Conservation (phyloP, 2,329 filamentous ascomycete genomes). For the Sclerotinia borealis region DNA sequence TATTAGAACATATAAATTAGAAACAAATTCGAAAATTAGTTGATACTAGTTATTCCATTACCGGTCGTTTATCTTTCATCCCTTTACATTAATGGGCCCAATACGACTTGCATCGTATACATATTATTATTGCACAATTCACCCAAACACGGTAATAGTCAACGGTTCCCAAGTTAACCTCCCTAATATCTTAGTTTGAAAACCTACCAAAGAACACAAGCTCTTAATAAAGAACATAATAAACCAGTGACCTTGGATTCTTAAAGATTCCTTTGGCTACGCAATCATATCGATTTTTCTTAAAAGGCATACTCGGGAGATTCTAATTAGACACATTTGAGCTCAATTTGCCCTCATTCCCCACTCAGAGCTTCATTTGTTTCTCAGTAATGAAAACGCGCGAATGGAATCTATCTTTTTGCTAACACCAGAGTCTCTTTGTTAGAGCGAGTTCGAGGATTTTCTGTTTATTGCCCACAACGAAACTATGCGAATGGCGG, state of each 20-base stretch:
- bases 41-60: no score
- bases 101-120: no score
- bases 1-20: background rate
- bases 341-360: constrained; percentile 8
- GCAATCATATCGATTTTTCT: background rate
- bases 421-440: constrained; percentile 7
- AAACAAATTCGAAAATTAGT: background rate
- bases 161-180: no score
- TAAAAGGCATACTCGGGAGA: background rate
- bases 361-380: background rate
- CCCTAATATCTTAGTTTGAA: background rate
- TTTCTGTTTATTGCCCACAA: background rate
- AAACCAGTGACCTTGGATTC: no score
- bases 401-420: constrained; percentile 7
- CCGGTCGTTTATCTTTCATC: no score
- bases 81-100: no score
- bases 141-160: no score
- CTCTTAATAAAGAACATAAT: background rate
- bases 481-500: constrained; percentile 7
- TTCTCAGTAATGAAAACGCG: constrained; percentile 10
- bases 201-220: background rate
- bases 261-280: background rate
- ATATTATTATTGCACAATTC: no score
- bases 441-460: background rate
- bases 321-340: constrained; percentile 10